Base-by-base conservation (phyloP, 2,329 filamentous ascomycete genomes). In the Penicillium concentricum region DNA sequence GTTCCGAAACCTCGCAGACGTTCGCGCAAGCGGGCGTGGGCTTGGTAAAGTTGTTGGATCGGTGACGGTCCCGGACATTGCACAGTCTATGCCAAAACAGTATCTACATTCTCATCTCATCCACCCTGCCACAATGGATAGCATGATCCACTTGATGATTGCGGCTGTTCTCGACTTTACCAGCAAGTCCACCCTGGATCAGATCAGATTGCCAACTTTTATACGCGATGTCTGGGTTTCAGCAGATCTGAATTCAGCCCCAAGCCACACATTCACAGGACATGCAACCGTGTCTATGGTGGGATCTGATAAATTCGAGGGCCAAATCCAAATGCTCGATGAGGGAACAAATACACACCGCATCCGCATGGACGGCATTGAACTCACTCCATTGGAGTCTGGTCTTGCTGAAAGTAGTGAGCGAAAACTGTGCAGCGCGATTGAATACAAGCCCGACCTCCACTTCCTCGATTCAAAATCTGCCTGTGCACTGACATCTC, bases 121-220 rank as follows among this genome's bases (percentile, higher is more conserved):
- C 20, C 74, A 76, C 30, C 74, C 74, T 9, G 63, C 67, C 12
- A 74, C 73, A 4, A 64, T 76, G 59, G 72, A 76, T 26, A 69
- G 62, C 44, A 67, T 74, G 58, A 64, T 75, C 16, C 70, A 72
- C 37, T 56, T 67, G 39, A 63, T 68, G 34, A 62, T 72, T 35
- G 57, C 66, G 3, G 65, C 68, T 2, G 58, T 69, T 4, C 54
- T 68, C 37, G 68, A 72, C 43, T 48, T 63, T 34, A 65, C 56
- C 9, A 61, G 65, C 2, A 59, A 62, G 18, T 24, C 59, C 5
- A 63, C 57, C 6, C 48, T 74, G 4, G 58, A 65, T 26, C 56
- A 56, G 18, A 60, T 69, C 4, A 63, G 66, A 43, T 52, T 74
- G 3, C 71, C 71, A 10, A 70, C 68, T 3, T 72, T 66, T 32